phyloP scores from a whole-genome alignment of 331 rosid species.

The Pyracantha coccinea region DNA sequence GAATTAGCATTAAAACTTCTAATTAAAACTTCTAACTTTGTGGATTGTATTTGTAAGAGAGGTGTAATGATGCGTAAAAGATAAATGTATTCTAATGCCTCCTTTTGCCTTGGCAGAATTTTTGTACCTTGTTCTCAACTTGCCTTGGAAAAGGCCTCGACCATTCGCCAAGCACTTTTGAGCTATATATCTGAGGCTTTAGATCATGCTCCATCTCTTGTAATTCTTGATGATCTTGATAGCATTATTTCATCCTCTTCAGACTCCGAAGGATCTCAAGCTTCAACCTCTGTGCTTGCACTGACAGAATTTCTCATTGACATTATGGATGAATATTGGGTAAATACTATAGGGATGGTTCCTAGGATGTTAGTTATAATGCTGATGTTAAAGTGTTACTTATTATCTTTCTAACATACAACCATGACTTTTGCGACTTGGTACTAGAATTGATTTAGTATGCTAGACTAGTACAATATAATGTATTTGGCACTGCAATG shows the following conservation, averaged over 20 bases:
- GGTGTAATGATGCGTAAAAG: background rate
- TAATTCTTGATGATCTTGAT: slow-evolving; percentile 86
- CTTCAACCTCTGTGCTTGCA: slow-evolving; percentile 47
- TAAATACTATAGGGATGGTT: slow-evolving; percentile 24
- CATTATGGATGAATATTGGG: slow-evolving; percentile 84
- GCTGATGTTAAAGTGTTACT: background rate
- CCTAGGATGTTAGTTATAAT: background rate
- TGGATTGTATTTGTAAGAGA: background rate
- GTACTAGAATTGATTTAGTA: background rate
- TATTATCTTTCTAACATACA: slow-evolving; percentile 3
- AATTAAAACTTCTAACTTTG: background rate
- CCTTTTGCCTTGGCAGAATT: slow-evolving; percentile 42
- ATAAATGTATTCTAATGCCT: background rate
- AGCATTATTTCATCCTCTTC: slow-evolving; percentile 58
- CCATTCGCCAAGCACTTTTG: slow-evolving; percentile 56
- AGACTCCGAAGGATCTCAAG: slow-evolving; percentile 71
- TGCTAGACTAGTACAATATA: background rate
- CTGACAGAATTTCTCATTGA: slow-evolving; percentile 62
- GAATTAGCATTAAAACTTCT: background rate
- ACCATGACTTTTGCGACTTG: background rate
- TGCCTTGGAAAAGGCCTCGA: slow-evolving; percentile 61
- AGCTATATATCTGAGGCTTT: slow-evolving; percentile 69
- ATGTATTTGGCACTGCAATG: background rate
- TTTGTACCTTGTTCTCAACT: slow-evolving; percentile 74
- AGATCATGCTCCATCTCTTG: slow-evolving; percentile 84